Conservation (phyloP, 352 stramenopile species). For the Phytophthora meadii region DNA sequence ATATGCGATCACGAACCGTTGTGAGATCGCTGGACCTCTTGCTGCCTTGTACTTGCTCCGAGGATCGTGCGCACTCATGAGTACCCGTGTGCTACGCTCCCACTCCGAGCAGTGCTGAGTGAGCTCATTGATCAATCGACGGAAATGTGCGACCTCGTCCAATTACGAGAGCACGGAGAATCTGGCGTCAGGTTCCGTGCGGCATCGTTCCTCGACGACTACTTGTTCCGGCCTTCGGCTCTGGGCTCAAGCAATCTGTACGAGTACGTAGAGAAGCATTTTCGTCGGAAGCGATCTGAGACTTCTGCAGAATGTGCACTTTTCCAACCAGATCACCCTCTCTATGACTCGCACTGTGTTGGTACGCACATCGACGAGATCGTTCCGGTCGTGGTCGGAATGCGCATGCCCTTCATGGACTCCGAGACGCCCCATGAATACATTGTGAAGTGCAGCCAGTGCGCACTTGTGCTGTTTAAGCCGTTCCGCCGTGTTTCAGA, state of each 20-base stretch:
- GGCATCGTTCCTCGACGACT: slow-evolving; percentile 7
- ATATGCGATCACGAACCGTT: too few species aligned
- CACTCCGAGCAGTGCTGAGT: not conserved
- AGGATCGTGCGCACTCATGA: not conserved
- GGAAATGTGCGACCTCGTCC: not conserved
- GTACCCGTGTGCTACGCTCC: not conserved
- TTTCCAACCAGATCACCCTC: not conserved
- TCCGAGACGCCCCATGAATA: too few species aligned
- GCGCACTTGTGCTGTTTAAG: too few species aligned
- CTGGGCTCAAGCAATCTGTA: not conserved
- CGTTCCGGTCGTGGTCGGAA: not conserved
- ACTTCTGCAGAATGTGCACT: not conserved
- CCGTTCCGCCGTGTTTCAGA: too few species aligned
- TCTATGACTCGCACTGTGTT: not conserved
- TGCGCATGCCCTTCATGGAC: too few species aligned
- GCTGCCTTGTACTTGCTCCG: not conserved
- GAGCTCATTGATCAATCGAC: not conserved
- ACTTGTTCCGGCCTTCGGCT: not conserved
- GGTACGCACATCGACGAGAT: not conserved
- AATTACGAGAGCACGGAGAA: not conserved
- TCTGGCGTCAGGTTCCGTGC: not conserved
- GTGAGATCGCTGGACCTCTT: too few species aligned
- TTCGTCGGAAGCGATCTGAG: too few species aligned
- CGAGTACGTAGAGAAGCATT: not conserved
- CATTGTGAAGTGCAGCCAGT: too few species aligned